phyloP scores from a whole-genome alignment of 2,329 filamentous ascomycete genomes.

The Immersiporthe knoxdaviesiana region DNA sequence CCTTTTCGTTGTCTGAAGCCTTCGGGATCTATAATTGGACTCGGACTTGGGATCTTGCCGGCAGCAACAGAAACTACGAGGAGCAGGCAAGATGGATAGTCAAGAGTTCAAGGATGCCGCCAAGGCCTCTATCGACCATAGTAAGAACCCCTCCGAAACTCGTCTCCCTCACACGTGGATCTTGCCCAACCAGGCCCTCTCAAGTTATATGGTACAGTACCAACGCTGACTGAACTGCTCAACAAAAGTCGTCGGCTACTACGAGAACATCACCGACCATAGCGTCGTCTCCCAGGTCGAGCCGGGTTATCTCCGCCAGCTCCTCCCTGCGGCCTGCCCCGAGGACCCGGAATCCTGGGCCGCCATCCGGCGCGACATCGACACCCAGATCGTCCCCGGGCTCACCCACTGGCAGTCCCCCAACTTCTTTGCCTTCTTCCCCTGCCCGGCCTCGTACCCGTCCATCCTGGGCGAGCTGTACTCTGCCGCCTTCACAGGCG shows the following conservation, averaged over 20 bases:
- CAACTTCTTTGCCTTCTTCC: conserved; percentile 96
- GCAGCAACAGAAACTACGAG: not conserved
- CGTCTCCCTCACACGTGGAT: too few relatives aligned
- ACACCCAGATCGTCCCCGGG: conserved; percentile 85
- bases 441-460: conserved; percentile 79
- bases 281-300: conserved; percentile 77
- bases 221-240: not conserved
- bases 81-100: conserved; percentile 67
- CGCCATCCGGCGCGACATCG: conserved; percentile 81
- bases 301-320: conserved; percentile 82
- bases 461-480: conserved; percentile 92
- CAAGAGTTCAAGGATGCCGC: conserved; percentile 78
- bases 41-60: not conserved
- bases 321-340: conserved; percentile 71
- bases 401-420: conserved; percentile 93
- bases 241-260: conserved; percentile 75
- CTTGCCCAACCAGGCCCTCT: too few relatives aligned
- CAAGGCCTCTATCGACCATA: conserved; percentile 79
- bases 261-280: conserved; percentile 70
- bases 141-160: conserved; percentile 49
- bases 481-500: conserved; percentile 82
- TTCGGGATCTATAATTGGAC: not conserved
- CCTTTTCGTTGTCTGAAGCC: not conserved
- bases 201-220: too few relatives aligned
- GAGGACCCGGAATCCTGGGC: conserved; percentile 73